These are phyloP conservation scores for Choanephora cucurbitarum DNA, from an alignment of 371 early-diverging fungal genomes.

Conservation along the genomic window DNA sequence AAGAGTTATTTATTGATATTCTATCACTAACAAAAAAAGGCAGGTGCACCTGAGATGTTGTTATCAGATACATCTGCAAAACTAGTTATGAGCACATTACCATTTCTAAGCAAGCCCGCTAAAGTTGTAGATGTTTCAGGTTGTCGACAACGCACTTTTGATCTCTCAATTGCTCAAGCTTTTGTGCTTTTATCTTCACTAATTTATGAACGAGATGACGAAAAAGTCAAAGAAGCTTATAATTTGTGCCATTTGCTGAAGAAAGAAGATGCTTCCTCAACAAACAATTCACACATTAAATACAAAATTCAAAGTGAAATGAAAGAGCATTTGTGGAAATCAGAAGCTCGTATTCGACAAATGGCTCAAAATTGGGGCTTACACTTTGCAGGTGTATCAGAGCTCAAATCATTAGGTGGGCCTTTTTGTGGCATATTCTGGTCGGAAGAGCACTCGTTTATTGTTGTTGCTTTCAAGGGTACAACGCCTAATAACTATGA, in stretches of 20 bases:
- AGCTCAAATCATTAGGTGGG: conserved; percentile 50
- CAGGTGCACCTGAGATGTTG: conserved; percentile 28
- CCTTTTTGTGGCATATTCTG: conserved; percentile 53
- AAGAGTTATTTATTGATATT: too few relatives aligned
- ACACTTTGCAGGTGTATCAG: conserved; percentile 50
- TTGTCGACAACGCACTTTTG: conserved; percentile 29
- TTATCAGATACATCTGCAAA: conserved; percentile 21
- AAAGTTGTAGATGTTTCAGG: conserved; percentile 6
- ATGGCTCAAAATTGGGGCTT: conserved; percentile 38
- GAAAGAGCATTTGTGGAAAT: conserved; percentile 22
- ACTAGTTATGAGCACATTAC: conserved; percentile 20
- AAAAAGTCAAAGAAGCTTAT: conserved; percentile 39
- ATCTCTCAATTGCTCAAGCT: conserved; percentile 34
- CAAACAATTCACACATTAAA: neutral
- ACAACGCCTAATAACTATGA: conserved; percentile 45
- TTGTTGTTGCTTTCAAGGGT: conserved; percentile 49
- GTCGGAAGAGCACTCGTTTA: conserved; percentile 43
- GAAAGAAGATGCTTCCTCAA: neutral
- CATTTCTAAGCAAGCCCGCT: conserved; percentile 21
- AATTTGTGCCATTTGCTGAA: neutral
- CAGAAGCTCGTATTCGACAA: conserved; percentile 25
- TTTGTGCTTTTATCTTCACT: conserved; percentile 29
- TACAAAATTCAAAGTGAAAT: conserved; percentile 9
- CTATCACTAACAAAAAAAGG: too few relatives aligned
- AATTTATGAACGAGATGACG: conserved; percentile 47